Conservation (phyloP, 2,329 filamentous ascomycete species). For the Hypoxylon sp. region DNA sequence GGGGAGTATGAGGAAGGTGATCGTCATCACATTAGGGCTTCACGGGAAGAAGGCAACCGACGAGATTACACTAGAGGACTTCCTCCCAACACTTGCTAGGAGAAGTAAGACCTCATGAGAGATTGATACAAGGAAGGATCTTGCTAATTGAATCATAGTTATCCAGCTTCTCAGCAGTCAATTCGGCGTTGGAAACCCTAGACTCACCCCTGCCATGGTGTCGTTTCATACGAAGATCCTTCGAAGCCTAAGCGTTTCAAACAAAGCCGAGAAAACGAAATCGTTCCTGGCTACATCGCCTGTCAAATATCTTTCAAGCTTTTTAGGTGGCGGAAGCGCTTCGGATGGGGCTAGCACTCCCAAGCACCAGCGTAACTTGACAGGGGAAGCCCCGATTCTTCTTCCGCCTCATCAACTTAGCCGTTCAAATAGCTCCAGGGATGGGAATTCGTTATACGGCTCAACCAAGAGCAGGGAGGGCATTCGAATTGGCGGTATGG, state of each 20-base stretch:
- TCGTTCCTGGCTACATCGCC: conserved; percentile 86
- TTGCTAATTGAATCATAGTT: conserved; percentile 65
- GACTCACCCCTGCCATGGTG: conserved; percentile 77
- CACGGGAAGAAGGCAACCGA: conserved; percentile 81
- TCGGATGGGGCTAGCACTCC: conserved; percentile 57
- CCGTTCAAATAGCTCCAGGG: conserved; percentile 64
- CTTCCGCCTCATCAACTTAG: conserved; percentile 60
- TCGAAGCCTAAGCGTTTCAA: conserved; percentile 75
- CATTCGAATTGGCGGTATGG: conserved; percentile 59
- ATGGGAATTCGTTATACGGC: conserved; percentile 66
- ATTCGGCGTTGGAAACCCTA: conserved; percentile 75
- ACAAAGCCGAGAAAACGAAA: conserved; percentile 74
- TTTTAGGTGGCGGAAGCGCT: conserved; percentile 75
- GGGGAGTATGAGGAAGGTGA: conserved; percentile 66
- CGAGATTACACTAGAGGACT: conserved; percentile 78
- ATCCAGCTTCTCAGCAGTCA: conserved; percentile 80
- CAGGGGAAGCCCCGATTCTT: conserved; percentile 54
- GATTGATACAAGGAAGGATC: neutral
- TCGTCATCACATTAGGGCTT: conserved; percentile 71
- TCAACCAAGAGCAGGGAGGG: conserved; percentile 66
- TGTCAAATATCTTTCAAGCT: conserved; percentile 88
- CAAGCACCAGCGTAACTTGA: conserved; percentile 60
- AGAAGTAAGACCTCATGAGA: conserved; percentile 68
- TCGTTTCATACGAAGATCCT: conserved; percentile 84
- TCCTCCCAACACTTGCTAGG: conserved; percentile 81